These are phyloP conservation scores for Citrus medica DNA, from an alignment of 345 rosid species.

Conservation along the genomic window DNA sequence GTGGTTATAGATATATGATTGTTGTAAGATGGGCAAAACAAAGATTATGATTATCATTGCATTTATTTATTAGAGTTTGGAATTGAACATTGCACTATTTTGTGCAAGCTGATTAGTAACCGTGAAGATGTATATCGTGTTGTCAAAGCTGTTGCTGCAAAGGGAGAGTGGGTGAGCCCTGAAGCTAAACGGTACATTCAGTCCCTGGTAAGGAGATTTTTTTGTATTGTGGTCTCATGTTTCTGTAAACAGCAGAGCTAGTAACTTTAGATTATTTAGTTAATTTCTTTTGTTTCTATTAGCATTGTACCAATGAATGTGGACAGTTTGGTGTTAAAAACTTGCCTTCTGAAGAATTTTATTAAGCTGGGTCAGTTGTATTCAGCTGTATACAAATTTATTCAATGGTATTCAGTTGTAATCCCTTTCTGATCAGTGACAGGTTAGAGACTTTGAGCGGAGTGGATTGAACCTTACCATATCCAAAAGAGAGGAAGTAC, in stretches of 20 bases:
- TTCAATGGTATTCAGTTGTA: conserved; percentile 9
- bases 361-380: conserved; percentile 12
- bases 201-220: conserved; percentile 68
- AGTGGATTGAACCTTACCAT: conserved; percentile 84
- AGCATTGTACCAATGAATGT: not conserved
- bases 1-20: not conserved
- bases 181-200: conserved; percentile 62
- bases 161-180: conserved; percentile 50
- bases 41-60: not conserved
- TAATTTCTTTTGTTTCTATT: not conserved
- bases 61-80: conserved; percentile 7
- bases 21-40: not conserved
- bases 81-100: conserved; percentile 25
- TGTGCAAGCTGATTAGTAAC: conserved; percentile 57
- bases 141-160: conserved; percentile 59
- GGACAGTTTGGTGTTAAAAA: not conserved
- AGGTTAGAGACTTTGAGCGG: conserved; percentile 87
- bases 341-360: not conserved
- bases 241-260: not conserved
- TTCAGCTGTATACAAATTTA: conserved; percentile 20
- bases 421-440: conserved; percentile 72
- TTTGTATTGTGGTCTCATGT: conserved; percentile 1
- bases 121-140: conserved; percentile 82
- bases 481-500: conserved; percentile 75
- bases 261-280: not conserved